A percentile compares a stretch with the other conserved stretches of the same genome.
These are phyloP conservation scores for Rhodamnia rubescens DNA, from an alignment of 345 rosid species.

Conservation along the genomic window DNA sequence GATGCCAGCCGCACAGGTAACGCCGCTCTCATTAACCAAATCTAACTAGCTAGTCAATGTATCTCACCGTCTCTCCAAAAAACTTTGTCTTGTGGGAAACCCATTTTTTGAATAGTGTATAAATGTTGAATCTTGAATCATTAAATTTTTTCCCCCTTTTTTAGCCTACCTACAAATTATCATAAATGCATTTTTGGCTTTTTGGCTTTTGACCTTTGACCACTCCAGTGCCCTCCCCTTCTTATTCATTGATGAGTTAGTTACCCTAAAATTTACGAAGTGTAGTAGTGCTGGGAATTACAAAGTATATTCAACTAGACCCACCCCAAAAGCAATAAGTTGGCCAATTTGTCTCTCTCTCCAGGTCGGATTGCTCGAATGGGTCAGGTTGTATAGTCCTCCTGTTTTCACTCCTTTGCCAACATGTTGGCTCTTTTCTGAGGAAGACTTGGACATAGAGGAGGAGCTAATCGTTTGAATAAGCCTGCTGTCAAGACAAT, in stretches of 20 bases:
- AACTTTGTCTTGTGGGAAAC: too few relatives aligned
- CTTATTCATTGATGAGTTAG: neutral
- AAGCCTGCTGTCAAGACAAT: slow-evolving; percentile 7
- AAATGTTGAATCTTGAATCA: neutral
- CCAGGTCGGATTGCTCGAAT: neutral
- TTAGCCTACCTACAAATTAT: neutral
- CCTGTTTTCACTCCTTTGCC: neutral
- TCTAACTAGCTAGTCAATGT: neutral
- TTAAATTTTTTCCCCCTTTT: neutral
- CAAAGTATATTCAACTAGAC: neutral
- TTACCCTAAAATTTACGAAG: neutral
- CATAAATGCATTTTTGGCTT: neutral
- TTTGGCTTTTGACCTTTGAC: neutral
- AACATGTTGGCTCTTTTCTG: neutral
- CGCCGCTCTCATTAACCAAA: neutral
- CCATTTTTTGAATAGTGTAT: neutral
- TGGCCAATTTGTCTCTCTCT: neutral
- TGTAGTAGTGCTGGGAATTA: too few relatives aligned
- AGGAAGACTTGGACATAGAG: slow-evolving; percentile 14
- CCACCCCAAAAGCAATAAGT: neutral
- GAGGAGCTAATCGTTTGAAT: slow-evolving; percentile 9
- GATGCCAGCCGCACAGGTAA: too few relatives aligned
- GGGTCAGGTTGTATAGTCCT: neutral
- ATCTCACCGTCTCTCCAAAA: neutral
- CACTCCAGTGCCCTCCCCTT: neutral